Evolutionary conservation across 148 eudicot genomes (phyloP), one percentile per base, ranked within the genome.

Genomic region (Silene conica): DNA sequence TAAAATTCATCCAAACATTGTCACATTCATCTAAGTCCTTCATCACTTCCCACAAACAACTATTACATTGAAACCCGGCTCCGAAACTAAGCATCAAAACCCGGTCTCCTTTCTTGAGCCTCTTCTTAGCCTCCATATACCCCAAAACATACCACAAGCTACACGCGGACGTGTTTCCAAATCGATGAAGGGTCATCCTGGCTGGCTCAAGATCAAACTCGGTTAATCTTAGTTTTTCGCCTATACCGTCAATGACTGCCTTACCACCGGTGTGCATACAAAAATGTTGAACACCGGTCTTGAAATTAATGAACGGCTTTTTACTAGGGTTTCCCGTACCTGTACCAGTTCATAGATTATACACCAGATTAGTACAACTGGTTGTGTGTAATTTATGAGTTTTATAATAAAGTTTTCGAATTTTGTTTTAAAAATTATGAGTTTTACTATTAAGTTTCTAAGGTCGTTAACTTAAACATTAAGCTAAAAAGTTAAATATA

Each of bases 31-130:
- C 43, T 77, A 90, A 78, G 46, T 88, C 92, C 62, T 85, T 77
- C 8, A 86, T 74, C 28, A 90, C 92, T 56, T 90, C 92, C 96
- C 90, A 90, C 74, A 90, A 22, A 65, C 90, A 86, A 60, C 91
- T 90, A 22, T 90, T 90, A 58, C 96, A 90, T 79, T 87, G 85
- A 23, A 87, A 87, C 28, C 90, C 90, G 6, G 90, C 86, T 6
- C 90, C 90, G 65, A 87, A 87, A 21, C 88, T 83, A 11, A 87
- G 62, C 90, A 87, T 87, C 73, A 87, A 76, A 4, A 87, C 74
- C 56, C 76, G 71, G 3, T 87, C 88, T 6, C 90, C 86, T 45
- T 58, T 83, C 72, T 78, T 85, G 12, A 87, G 74, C 83, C 85
- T 79, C 81, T 72, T 81, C 67, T 87, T 87, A 6, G 88, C 88